Conservation (phyloP, 345 rosid species). For the Lumnitzera littorea region DNA sequence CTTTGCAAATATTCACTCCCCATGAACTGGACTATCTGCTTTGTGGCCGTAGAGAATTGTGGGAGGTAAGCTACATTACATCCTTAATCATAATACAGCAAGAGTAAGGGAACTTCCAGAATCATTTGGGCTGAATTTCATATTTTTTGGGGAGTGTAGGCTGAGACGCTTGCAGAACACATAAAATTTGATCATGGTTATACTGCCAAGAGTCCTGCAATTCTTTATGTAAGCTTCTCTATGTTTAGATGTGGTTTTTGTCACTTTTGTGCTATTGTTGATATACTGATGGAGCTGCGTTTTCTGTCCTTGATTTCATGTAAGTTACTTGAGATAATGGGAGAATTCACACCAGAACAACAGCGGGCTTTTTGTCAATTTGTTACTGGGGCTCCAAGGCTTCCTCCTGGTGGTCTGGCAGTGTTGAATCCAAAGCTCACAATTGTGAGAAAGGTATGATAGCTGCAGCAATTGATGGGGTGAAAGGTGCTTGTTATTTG, state of each 20-base stretch:
- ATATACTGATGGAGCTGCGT: too few relatives aligned
- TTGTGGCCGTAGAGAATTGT: conserved; percentile 94
- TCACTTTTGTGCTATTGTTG: neutral
- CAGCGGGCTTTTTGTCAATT: conserved; percentile 98
- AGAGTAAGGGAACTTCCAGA: too few relatives aligned
- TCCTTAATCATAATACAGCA: too few relatives aligned
- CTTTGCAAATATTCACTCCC: conserved; percentile 90
- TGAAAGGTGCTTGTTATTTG: neutral
- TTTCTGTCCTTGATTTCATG: neutral
- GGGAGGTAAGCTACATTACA: conserved; percentile 57
- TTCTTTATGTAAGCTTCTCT: conserved; percentile 50
- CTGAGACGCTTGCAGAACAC: conserved; percentile 83
- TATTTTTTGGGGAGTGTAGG: conserved; percentile 27
- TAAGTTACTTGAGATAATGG: conserved; percentile 96
- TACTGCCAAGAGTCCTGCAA: conserved; percentile 92
- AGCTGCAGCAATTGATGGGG: neutral
- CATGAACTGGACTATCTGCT: conserved; percentile 85
- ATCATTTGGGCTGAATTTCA: too few relatives aligned
- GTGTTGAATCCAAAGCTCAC: conserved; percentile 93
- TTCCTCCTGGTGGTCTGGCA: conserved; percentile 98
- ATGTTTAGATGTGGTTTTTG: neutral
- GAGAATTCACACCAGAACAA: conserved; percentile 90
- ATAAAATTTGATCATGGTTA: conserved; percentile 98
- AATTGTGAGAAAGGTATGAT: conserved; percentile 88
- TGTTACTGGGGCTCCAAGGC: conserved; percentile 99